phyloP scores from a whole-genome alignment of 768 basidiomycete species.

The Suillus subalutaceus region DNA sequence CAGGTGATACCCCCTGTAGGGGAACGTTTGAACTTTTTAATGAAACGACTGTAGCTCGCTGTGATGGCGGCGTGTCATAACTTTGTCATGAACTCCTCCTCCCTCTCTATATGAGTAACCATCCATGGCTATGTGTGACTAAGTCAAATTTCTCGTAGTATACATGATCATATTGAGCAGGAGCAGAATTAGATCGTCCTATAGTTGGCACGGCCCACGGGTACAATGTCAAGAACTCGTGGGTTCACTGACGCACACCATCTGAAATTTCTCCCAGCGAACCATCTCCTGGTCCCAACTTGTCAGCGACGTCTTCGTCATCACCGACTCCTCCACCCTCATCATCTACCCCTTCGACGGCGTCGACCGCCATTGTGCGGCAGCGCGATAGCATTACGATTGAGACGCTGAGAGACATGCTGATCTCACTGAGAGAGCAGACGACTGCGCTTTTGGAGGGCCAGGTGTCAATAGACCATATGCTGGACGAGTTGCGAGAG shows the following conservation, averaged over 20 bases:
- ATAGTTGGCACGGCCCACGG: too few relatives aligned
- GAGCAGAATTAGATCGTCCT: too few relatives aligned
- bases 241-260: constrained; percentile 15
- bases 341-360: constrained; percentile 40
- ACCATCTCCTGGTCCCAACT: constrained; percentile 38
- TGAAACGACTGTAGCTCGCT: too few relatives aligned
- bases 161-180: too few relatives aligned
- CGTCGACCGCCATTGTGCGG: constrained; percentile 41
- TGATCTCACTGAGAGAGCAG: constrained; percentile 62
- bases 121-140: too few relatives aligned
- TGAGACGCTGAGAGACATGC: constrained; percentile 51
- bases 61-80: too few relatives aligned
- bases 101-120: too few relatives aligned
- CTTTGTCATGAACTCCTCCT: too few relatives aligned
- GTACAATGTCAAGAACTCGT: too few relatives aligned
- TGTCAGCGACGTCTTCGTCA: constrained; percentile 42
- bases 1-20: too few relatives aligned
- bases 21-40: too few relatives aligned
- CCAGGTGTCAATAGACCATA: constrained; percentile 60
- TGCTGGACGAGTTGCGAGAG: constrained; percentile 66
- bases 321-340: constrained; percentile 40
- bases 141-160: too few relatives aligned
- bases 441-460: constrained; percentile 61
- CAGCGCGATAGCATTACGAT: constrained; percentile 37
- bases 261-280: constrained; percentile 38